Conservation (phyloP, 1,284 basidiomycete species). For the Fistulinella cinereoalba region DNA sequence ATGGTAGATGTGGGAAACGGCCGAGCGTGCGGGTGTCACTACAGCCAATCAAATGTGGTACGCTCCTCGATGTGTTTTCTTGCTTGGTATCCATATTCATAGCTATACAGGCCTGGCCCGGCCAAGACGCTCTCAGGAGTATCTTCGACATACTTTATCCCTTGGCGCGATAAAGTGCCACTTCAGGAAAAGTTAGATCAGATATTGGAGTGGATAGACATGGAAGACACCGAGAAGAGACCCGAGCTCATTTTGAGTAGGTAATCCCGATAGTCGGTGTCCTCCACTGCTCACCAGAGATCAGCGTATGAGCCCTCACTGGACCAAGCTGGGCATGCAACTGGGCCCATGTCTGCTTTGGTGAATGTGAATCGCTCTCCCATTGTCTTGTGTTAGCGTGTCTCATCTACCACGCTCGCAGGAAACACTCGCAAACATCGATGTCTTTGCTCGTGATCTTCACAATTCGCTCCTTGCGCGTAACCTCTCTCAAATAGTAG, state of each 20-base stretch:
- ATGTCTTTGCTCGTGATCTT: conserved; percentile 72
- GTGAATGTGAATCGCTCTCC: conserved; percentile 57
- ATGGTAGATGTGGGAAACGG: conserved; percentile 84
- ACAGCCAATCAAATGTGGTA: conserved; percentile 91
- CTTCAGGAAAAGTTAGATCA: conserved; percentile 69
- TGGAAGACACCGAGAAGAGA: conserved; percentile 57
- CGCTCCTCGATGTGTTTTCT: conserved; percentile 16
- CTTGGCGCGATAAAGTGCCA: conserved; percentile 61
- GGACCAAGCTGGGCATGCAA: conserved; percentile 78
- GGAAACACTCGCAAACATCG: conserved; percentile 68
- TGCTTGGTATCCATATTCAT: not conserved
- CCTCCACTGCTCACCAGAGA: conserved; percentile 2
- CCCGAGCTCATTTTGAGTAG: conserved; percentile 78
- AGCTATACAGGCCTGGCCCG: conserved; percentile 70
- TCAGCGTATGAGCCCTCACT: conserved; percentile 74
- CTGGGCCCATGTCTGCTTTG: conserved; percentile 69
- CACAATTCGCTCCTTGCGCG: conserved; percentile 62
- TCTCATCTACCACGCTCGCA: conserved; percentile 26
- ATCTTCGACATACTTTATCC: conserved; percentile 71
- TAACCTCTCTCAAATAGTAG: conserved; percentile 79
- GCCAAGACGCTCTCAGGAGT: conserved; percentile 63
- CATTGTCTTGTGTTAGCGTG: not conserved
- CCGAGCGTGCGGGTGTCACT: conserved; percentile 65
- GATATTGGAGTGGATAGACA: conserved; percentile 75
- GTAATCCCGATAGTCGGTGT: conserved; percentile 14